Evolutionary conservation across 2,329 filamentous ascomycete species (phyloP).

Genomic region (Cryphonectria parasitica): DNA sequence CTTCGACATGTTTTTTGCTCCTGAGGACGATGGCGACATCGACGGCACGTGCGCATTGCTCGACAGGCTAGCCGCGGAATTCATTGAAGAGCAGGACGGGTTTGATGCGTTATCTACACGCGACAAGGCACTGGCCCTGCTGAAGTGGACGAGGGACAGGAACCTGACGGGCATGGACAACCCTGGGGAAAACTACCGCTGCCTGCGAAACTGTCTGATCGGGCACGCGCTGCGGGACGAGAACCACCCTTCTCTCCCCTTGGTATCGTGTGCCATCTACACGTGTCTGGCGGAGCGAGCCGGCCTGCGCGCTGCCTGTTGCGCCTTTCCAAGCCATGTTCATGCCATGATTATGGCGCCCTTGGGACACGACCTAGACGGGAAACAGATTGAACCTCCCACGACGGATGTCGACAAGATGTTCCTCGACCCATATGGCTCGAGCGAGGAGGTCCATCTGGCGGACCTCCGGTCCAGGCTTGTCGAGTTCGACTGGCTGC

Average conservation of each 20-base stretch:
- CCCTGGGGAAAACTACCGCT: constrained; percentile 70
- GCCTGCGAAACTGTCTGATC: constrained; percentile 85
- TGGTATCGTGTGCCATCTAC: constrained; percentile 87
- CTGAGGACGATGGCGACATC: constrained; percentile 71
- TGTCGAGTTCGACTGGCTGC: constrained; percentile 50
- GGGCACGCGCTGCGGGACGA: constrained; percentile 76
- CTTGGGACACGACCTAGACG: constrained; percentile 64
- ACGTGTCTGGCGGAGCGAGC: constrained; percentile 76
- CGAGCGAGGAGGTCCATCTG: constrained; percentile 66
- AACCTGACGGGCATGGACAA: constrained; percentile 73
- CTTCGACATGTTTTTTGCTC: constrained; percentile 88
- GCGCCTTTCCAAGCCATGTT: constrained; percentile 83
- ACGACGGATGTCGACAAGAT: constrained; percentile 59
- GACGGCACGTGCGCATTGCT: constrained; percentile 69
- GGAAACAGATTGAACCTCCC: constrained; percentile 41
- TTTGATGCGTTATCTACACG: constrained; percentile 64
- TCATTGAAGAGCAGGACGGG: constrained; percentile 56
- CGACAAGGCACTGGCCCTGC: constrained; percentile 68
- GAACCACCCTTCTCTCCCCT: constrained; percentile 78
- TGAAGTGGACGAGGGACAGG: constrained; percentile 68
- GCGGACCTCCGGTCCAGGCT: constrained; percentile 63
- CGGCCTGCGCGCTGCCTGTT: constrained; percentile 76
- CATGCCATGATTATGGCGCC: constrained; percentile 75
- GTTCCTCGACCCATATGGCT: constrained; percentile 83
- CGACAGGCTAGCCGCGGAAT: constrained; percentile 62